Evolutionary conservation across 768 basidiomycete species (phyloP).

Genomic region (Macrocybe gigantea): DNA sequence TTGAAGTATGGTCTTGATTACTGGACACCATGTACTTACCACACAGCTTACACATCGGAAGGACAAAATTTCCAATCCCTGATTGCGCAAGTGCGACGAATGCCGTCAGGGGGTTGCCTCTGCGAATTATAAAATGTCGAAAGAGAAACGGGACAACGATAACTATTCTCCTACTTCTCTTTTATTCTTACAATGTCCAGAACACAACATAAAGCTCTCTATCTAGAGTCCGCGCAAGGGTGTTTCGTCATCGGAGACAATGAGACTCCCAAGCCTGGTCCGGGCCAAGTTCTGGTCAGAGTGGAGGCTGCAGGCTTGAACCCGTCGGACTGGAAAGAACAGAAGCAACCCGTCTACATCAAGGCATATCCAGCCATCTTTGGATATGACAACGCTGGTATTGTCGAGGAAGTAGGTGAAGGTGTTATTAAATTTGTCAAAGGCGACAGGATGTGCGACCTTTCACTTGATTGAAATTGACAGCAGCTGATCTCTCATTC

Average conservation of each 20-base stretch:
- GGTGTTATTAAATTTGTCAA: constrained; percentile 23
- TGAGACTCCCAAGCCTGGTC: constrained; percentile 21
- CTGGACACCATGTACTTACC: too few species aligned
- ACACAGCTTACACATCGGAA: too few species aligned
- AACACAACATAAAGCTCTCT: constrained; percentile 20
- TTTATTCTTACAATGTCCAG: too few species aligned
- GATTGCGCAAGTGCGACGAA: too few species aligned
- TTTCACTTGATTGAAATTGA: neutral
- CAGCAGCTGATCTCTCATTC: constrained; percentile 9
- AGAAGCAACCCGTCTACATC: constrained; percentile 21
- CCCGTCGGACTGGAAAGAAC: constrained; percentile 37
- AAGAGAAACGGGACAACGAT: too few species aligned
- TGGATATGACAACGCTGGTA: constrained; percentile 32
- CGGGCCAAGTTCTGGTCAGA: constrained; percentile 37
- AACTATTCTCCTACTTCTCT: too few species aligned
- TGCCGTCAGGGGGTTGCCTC: too few species aligned
- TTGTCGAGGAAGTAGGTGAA: constrained; percentile 28
- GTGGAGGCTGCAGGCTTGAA: constrained; percentile 35
- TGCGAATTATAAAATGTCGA: too few species aligned
- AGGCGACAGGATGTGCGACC: constrained; percentile 27
- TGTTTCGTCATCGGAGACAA: constrained; percentile 14
- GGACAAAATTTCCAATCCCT: too few species aligned
- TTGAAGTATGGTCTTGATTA: too few species aligned
- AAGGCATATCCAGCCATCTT: constrained; percentile 29
- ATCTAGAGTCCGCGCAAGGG: constrained; percentile 14